phyloP scores from a whole-genome alignment of 2,329 filamentous ascomycete species.

The Epichloe coenophiala region DNA sequence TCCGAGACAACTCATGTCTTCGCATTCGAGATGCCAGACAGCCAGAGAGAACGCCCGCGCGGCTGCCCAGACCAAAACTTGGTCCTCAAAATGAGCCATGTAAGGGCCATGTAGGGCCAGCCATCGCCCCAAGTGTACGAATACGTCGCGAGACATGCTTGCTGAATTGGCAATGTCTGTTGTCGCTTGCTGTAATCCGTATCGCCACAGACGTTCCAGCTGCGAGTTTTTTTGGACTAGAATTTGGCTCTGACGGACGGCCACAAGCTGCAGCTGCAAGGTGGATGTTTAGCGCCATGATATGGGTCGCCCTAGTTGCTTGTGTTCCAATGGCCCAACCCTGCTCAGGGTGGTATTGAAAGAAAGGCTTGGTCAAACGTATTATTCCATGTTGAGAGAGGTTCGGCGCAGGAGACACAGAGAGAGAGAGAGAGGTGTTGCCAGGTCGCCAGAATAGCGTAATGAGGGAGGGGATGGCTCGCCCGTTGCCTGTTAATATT shows the following conservation, averaged over 20 bases:
- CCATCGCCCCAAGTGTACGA: not conserved
- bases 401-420: slow-evolving; percentile 1
- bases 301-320: too few species aligned
- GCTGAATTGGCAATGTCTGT: not conserved
- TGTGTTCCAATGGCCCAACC: slow-evolving; percentile 5
- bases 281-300: slow-evolving; percentile 5
- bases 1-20: not conserved
- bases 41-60: too few species aligned
- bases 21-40: not conserved
- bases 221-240: slow-evolving; percentile 3
- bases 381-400: slow-evolving; percentile 1
- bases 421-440: not conserved
- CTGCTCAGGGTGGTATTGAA: slow-evolving; percentile 7
- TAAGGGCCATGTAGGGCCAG: not conserved
- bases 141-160: not conserved
- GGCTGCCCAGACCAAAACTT: not conserved
- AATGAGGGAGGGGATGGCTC: slow-evolving; percentile 2
- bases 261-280: not conserved
- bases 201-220: not conserved
- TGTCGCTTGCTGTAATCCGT: not conserved
- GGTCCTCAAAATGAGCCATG: not conserved
- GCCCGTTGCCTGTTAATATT: not conserved
- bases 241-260: not conserved
- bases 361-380: slow-evolving; percentile 6
- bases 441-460: not conserved